Base-by-base conservation (phyloP, 139 green algal genomes). In the Micromonas pusilla region DNA sequence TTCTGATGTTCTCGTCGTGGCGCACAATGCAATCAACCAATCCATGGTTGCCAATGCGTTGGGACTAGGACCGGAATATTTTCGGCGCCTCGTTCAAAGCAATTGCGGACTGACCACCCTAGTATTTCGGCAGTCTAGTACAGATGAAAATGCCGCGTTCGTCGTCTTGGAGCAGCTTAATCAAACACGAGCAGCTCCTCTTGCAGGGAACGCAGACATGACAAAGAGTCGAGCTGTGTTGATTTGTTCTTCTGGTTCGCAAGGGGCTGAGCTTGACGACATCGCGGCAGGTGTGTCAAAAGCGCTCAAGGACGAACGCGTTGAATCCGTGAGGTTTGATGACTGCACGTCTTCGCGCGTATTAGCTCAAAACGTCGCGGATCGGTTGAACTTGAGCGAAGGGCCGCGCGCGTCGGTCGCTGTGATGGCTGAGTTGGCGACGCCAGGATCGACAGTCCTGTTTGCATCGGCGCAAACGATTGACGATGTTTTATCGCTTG, bases 41-140 rank as follows among this genome's bases (percentile, higher is more conserved):
- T 90, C 89, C 1, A 80, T 97, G 38, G 77, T 97, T 3, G 86
- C 72, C 25, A 91, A 86, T 0, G 91, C 93, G 3, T 77, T 95
- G 33, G 90, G 90, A 23, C 73, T 97, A 62, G 83, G 87, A 3
- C 87, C 89, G 3, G 32, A 67, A 31, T 81, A 76, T 37, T 81
- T 81, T 66, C 30, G 72, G 23, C 28, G 53, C 6, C n/a, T 78
- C 13, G n/a, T 68, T 2, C 72, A 78, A 52, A 78, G 53, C 52
- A 78, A 78, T 45, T 75, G 68, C 37, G 68, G 26, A 2, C 13
- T 75, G 37, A 75, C 26, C 25, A 75, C 52, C 21, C 2, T 75
- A 33, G 37, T 34, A 16, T n/a, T 75, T 57, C 9, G n/a, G n/a
- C n/a, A 57, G 9, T 16, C 45, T 57, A 23, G 16, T 16, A 9